Evolutionary conservation across 73 alveolate species (phyloP).

Genomic region (Paramecium caudatum): DNA sequence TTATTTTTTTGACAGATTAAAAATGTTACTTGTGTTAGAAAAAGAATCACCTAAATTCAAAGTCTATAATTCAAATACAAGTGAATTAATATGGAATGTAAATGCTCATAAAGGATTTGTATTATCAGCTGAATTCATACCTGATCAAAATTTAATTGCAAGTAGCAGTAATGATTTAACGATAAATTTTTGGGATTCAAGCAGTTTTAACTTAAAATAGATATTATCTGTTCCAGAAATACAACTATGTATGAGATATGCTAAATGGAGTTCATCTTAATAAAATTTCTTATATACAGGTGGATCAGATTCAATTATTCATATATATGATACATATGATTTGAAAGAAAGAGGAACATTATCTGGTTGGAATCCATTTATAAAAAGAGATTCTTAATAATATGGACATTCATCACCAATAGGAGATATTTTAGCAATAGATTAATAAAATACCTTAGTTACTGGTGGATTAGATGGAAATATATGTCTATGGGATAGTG

Average conservation of each 20-base stretch:
- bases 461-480: conserved; percentile 93
- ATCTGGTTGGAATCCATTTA: conserved; percentile 93
- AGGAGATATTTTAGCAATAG: conserved; percentile 90
- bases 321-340: conserved; percentile 91
- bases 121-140: conserved; percentile 93
- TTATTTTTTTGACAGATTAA: conserved; percentile 92
- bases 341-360: conserved; percentile 84
- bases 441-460: conserved; percentile 82
- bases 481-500: conserved; percentile 90
- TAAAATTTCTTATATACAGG: conserved; percentile 86
- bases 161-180: conserved; percentile 97
- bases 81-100: conserved; percentile 86
- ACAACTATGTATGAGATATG: conserved; percentile 72
- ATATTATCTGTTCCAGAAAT: conserved; percentile 79
- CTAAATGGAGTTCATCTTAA: conserved; percentile 72
- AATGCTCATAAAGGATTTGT: conserved; percentile 97
- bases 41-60: conserved; percentile 93
- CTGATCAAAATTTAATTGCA: conserved; percentile 91
- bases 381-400: conserved; percentile 79
- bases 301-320: conserved; percentile 96
- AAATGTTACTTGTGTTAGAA: conserved; percentile 95
- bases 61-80: conserved; percentile 93
- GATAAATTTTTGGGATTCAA: conserved; percentile 96
- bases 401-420: conserved; percentile 92
- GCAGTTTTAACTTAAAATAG: conserved; percentile 89